phyloP scores from a whole-genome alignment of 495 filamentous ascomycete genomes.

The Lasiosphaeriaceae sp. region DNA sequence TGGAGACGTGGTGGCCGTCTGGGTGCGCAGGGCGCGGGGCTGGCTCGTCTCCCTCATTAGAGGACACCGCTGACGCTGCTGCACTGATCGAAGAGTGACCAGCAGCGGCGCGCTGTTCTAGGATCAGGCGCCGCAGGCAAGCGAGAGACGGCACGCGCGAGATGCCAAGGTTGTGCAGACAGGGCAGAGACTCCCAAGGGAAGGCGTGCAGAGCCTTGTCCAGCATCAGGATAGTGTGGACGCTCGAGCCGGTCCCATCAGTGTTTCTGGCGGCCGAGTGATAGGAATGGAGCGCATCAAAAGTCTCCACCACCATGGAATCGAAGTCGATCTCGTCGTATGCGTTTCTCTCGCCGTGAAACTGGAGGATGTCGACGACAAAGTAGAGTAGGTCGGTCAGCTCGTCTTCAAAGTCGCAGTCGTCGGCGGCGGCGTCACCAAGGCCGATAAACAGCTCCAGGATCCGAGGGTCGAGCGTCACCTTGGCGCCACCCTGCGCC shows the following conservation, averaged over 20 bases:
- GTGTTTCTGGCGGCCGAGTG: constrained; percentile 52
- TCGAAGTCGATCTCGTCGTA: constrained; percentile 99
- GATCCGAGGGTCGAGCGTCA: constrained; percentile 71
- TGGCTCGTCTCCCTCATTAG: constrained; percentile 10
- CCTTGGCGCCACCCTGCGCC: constrained; percentile 29
- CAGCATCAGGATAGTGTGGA: constrained; percentile 86
- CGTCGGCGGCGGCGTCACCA: constrained; percentile 62
- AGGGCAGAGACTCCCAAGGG: constrained; percentile 94
- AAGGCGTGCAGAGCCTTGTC: constrained; percentile 87
- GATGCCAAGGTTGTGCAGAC: constrained; percentile 71
- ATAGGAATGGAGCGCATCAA: constrained; percentile 75
- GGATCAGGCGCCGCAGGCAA: constrained; percentile 58
- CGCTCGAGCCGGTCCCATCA: constrained; percentile 31
- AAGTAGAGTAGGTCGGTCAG: constrained; percentile 91
- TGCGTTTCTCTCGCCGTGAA: constrained; percentile 91
- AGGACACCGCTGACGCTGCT: too few species aligned
- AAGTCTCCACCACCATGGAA: constrained; percentile 75
- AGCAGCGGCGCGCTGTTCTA: constrained; percentile 26
- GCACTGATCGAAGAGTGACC: background rate
- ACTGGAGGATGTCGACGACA: constrained; percentile 93
- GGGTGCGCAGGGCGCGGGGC: background rate
- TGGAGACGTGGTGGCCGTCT: constrained; percentile 53
- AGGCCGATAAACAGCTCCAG: constrained; percentile 85
- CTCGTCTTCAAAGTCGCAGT: constrained; percentile 73
- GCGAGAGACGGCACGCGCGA: constrained; percentile 80